Evolutionary conservation across 805 yeast genomes (phyloP), one percentile per base, ranked within the genome.

Genomic region (Isabelozyma heimii): DNA sequence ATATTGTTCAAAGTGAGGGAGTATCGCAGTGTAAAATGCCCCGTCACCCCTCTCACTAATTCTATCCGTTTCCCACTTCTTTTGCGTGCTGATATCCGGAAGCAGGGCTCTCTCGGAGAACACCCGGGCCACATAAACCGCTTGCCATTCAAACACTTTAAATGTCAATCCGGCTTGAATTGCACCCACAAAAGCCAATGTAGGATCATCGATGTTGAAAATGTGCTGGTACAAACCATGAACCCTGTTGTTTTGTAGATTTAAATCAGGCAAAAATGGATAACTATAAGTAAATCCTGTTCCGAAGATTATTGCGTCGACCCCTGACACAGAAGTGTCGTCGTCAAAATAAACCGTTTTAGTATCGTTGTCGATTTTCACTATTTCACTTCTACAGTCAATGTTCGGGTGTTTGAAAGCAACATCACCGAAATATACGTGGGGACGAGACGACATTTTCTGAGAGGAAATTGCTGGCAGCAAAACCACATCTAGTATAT

Each of bases 81-180:
- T 41, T 48, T 69, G 74, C 15, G 63, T 68, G 40, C 57, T 47
- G 6, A 48, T 28, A 2, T 64, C 40, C 3, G 76, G 76, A 5
- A 70, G 50, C 3, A 52, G 40, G 1, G 62, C 56, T 47, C 66
- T 59, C 5, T 69, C 72, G 1, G 68, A 55, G 37, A 64, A 58
- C 40, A 61, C 62, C 28, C 75, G 52, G 1, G 76, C 58, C 1
- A 68, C 68, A 12, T 66, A 47, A 0, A 69, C 65, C 1, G 75
- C 72, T 52, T 74, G 79, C 56, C 63, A 72, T 51, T 74, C 77
- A 55, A 68, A 73, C 1, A 65, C 70, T 42, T 73, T 59, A 53
- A 73, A 72, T 0, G 74, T 64, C 24, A 73, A 58, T 2, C 72
- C 76, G 35, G 70, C 74, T 1, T 65, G 60, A 43, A 72, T 69